phyloP scores from a whole-genome alignment of 2,329 filamentous ascomycete species.

The Thielaviopsis populi region DNA sequence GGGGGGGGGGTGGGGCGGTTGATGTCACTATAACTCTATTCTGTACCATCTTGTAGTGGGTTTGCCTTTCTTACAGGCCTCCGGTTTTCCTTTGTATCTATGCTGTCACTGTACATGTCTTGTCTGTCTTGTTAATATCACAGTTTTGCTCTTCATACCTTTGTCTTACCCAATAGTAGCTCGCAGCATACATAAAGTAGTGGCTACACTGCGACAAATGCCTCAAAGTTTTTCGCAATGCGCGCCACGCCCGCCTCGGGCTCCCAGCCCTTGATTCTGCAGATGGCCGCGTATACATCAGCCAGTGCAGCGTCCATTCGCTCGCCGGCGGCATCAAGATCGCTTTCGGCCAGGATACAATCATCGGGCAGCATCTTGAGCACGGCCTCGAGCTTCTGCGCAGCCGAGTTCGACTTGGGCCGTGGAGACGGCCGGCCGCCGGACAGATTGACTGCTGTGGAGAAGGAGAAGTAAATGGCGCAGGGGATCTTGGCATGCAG shows the following conservation, averaged over 20 bases:
- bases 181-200: neutral
- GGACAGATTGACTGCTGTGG: slow-evolving; percentile 59
- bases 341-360: slow-evolving; percentile 73
- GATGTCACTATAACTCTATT: neutral
- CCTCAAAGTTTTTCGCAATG: slow-evolving; percentile 60
- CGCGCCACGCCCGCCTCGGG: slow-evolving; percentile 53
- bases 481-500: slow-evolving; percentile 56
- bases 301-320: slow-evolving; percentile 67
- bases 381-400: slow-evolving; percentile 42
- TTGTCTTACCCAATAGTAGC: neutral
- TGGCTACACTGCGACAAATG: slow-evolving; percentile 38
- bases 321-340: slow-evolving; percentile 68
- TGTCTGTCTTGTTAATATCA: neutral
- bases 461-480: slow-evolving; percentile 78
- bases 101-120: neutral
- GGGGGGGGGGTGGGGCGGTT: neutral
- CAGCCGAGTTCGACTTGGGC: slow-evolving; percentile 15
- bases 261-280: slow-evolving; percentile 61
- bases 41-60: no score
- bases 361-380: slow-evolving; percentile 62
- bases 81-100: neutral
- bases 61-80: neutral
- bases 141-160: neutral
- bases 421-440: neutral
- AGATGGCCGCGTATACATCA: slow-evolving; percentile 61